A percentile compares a stretch with the other conserved stretches of the same genome.
These are phyloP conservation scores for Anthracocystis setariae DNA, from an alignment of 1,284 basidiomycete species.

Conservation along the genomic window DNA sequence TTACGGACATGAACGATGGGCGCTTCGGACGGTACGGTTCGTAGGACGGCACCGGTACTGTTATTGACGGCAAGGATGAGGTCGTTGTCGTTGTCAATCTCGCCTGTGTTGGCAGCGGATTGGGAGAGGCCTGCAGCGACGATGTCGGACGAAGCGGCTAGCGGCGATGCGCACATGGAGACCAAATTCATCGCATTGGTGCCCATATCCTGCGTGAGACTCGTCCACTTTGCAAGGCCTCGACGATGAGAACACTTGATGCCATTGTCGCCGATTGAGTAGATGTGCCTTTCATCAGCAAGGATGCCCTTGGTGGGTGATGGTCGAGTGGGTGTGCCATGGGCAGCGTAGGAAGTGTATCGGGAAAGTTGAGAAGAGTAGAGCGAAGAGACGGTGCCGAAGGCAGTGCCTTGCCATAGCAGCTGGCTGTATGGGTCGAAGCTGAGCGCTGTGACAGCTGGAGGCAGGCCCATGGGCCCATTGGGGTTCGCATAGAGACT, in stretches of 20 bases:
- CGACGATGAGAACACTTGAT: constrained; percentile 68
- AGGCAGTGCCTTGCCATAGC: constrained; percentile 83
- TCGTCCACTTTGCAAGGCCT: constrained; percentile 67
- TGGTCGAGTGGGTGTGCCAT: constrained; percentile 72
- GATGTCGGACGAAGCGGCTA: constrained; percentile 60
- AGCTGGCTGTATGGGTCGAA: constrained; percentile 91
- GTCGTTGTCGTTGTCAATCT: constrained; percentile 49
- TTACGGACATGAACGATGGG: constrained; percentile 59
- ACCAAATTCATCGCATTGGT: constrained; percentile 52
- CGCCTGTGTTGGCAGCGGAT: constrained; percentile 37
- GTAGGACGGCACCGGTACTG: constrained; percentile 57
- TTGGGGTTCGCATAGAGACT: constrained; percentile 57
- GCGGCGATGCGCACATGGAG: constrained; percentile 62
- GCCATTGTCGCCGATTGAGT: constrained; percentile 64
- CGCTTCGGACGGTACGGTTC: constrained; percentile 58
- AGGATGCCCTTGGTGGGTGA: constrained; percentile 63
- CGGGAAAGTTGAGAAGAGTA: constrained; percentile 76
- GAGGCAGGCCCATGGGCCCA: constrained; percentile 54
- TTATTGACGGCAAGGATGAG: constrained; percentile 58
- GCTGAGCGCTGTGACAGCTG: constrained; percentile 70
- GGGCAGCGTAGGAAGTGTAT: constrained; percentile 71
- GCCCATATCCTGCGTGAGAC: constrained; percentile 28
- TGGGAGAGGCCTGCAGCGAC: constrained; percentile 58
- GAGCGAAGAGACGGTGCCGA: constrained; percentile 79
- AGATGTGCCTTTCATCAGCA: constrained; percentile 67